Evolutionary conservation across 2,329 filamentous ascomycete species (phyloP).

Genomic region (Curvularia hawaiiensis): DNA sequence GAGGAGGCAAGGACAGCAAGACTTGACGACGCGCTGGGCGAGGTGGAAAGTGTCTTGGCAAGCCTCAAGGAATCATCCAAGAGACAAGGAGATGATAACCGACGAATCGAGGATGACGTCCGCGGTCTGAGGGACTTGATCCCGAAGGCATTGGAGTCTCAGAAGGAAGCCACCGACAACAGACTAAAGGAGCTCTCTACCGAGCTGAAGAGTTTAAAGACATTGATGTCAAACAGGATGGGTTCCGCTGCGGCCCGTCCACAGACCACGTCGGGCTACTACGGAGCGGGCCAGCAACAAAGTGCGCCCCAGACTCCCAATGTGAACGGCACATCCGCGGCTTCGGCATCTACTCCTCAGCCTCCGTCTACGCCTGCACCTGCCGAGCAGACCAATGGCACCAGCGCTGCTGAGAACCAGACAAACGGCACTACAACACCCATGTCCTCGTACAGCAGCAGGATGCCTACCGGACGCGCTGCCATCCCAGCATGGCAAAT

Average conservation of each 20-base stretch:
- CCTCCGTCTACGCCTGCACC: conserved; percentile 22
- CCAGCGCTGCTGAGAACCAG: conserved; percentile 26
- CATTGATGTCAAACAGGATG: conserved; percentile 72
- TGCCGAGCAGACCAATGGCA: conserved; percentile 29
- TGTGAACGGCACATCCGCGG: conserved; percentile 33
- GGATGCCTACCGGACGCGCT: conserved; percentile 44
- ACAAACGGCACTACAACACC: conserved; percentile 25
- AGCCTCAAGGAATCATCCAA: conserved; percentile 82
- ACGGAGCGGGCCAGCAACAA: conserved; percentile 29
- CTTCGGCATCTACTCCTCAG: conserved; percentile 25
- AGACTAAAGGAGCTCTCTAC: conserved; percentile 82
- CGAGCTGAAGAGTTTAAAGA: conserved; percentile 92
- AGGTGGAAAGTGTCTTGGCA: conserved; percentile 81
- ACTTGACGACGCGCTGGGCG: conserved; percentile 78
- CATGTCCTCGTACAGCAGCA: conserved; percentile 36
- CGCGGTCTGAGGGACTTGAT: conserved; percentile 81
- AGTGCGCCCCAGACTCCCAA: conserved; percentile 28
- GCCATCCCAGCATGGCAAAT: conserved; percentile 61
- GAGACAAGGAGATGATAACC: conserved; percentile 84
- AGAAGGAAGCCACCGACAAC: conserved; percentile 82
- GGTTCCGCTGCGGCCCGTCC: conserved; percentile 39
- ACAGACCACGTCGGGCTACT: conserved; percentile 31
- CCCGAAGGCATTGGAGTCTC: conserved; percentile 84
- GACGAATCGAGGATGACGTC: conserved; percentile 85
- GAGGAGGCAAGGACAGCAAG: conserved; percentile 84